Evolutionary conservation across 345 rosid genomes (phyloP).

Genomic region (Hibiscus tridactylites): DNA sequence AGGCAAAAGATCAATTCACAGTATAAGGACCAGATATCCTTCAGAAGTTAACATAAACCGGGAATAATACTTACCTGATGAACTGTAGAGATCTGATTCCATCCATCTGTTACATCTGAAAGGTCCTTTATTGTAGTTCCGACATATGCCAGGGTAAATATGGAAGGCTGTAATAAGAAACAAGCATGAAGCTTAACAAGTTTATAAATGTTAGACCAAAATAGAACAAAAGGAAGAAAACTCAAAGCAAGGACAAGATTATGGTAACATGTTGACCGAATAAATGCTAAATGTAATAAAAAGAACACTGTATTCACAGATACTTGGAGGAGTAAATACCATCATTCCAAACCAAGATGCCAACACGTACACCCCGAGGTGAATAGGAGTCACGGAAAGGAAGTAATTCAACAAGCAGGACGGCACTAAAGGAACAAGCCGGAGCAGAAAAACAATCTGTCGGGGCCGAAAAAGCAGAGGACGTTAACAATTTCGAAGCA

Average conservation of each 20-base stretch:
- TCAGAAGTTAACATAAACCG: not conserved
- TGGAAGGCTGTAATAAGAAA: slow-evolving; percentile 2
- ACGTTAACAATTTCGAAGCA: not conserved
- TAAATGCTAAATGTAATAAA: too few relatives aligned
- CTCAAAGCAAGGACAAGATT: not conserved
- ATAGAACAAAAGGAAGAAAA: not conserved
- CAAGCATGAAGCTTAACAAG: not conserved
- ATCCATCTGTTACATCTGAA: slow-evolving; percentile 2
- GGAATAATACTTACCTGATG: not conserved
- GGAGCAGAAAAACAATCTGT: not conserved
- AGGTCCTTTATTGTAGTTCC: slow-evolving; percentile 5
- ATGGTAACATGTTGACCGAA: too few relatives aligned
- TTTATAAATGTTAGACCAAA: not conserved
- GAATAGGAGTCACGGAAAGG: not conserved
- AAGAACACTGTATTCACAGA: not conserved
- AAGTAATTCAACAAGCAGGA: slow-evolving; percentile 2
- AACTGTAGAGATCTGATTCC: not conserved
- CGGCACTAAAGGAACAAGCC: not conserved
- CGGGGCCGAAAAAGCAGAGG: not conserved
- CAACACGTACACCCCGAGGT: not conserved
- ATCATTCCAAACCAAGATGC: slow-evolving; percentile 3
- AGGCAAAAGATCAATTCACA: not conserved
- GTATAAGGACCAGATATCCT: not conserved
- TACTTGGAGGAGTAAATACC: not conserved
- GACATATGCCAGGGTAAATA: not conserved